Evolutionary conservation across 1,284 basidiomycete genomes (phyloP).

Genomic region (Rhodotorula sp.): DNA sequence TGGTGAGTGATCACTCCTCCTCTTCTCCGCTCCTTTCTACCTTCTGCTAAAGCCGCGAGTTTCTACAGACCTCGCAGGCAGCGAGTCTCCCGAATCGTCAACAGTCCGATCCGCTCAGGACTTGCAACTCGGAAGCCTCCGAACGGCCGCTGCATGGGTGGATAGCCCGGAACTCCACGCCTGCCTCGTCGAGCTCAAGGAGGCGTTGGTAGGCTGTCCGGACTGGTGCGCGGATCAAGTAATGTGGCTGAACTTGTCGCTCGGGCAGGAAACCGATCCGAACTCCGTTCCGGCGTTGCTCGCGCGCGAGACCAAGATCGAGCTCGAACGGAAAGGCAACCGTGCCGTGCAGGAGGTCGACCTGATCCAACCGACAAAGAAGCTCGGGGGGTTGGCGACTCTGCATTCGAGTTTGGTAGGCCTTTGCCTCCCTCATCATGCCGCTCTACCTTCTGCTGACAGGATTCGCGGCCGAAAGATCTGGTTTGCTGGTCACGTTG

Average conservation of each 20-base stretch:
- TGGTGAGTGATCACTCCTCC: conserved; percentile 49
- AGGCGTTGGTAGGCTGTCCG: not conserved
- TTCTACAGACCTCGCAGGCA: conserved; percentile 36
- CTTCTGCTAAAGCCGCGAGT: not conserved
- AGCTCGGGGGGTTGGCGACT: conserved; percentile 71
- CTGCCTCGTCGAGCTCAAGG: conserved; percentile 62
- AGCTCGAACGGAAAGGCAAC: conserved; percentile 63
- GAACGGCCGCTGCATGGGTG: conserved; percentile 78
- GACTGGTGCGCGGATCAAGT: not conserved
- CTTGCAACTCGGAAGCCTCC: conserved; percentile 32
- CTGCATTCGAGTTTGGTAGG: conserved; percentile 83
- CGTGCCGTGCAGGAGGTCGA: conserved; percentile 61
- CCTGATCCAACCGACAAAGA: conserved; percentile 72
- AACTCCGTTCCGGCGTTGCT: conserved; percentile 5
- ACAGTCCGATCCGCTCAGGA: not conserved
- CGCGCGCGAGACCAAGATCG: conserved; percentile 67
- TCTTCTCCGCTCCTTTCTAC: not conserved
- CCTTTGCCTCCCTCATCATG: conserved; percentile 17
- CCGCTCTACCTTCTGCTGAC: not conserved
- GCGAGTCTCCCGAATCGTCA: conserved; percentile 24
- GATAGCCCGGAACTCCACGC: conserved; percentile 73
- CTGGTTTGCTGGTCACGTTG: conserved; percentile 39
- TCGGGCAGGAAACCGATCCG: not conserved
- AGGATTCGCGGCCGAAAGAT: conserved; percentile 14
- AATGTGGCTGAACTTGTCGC: not conserved